These are phyloP conservation scores for Actinomortierella ambigua DNA, from an alignment of 371 early-diverging fungal species.

Conservation along the genomic window DNA sequence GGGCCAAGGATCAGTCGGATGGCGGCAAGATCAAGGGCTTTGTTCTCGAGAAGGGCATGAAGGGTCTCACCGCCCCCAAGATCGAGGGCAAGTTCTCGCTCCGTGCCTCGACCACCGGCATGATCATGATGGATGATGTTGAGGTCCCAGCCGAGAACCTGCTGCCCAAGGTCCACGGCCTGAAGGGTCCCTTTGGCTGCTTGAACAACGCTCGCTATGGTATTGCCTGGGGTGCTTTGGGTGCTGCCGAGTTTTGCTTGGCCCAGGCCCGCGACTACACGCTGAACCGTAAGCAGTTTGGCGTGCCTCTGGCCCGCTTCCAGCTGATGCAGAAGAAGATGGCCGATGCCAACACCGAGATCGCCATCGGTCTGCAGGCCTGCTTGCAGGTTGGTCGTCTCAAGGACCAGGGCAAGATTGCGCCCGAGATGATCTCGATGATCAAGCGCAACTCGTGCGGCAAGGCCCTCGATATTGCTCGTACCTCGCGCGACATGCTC, in stretches of 20 bases:
- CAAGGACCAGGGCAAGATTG: conserved; percentile 86
- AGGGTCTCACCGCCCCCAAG: conserved; percentile 85
- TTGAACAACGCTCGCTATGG: conserved; percentile 98
- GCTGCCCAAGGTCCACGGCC: conserved; percentile 86
- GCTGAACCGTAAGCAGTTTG: conserved; percentile 91
- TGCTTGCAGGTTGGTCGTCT: conserved; percentile 93
- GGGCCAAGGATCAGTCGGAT: conserved; percentile 91
- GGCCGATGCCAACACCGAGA: conserved; percentile 95
- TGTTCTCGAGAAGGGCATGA: conserved; percentile 90
- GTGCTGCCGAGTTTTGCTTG: conserved; percentile 96
- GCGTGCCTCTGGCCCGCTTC: conserved; percentile 92
- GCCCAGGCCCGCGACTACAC: conserved; percentile 90
- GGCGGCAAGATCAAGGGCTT: conserved; percentile 93
- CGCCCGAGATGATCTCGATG: conserved; percentile 96
- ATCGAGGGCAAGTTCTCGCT: conserved; percentile 97
- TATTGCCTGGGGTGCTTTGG: conserved; percentile 97
- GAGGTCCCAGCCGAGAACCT: conserved; percentile 89
- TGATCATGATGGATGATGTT: conserved; percentile 99
- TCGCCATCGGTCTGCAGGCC: conserved; percentile 90
- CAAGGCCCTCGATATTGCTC: conserved; percentile 93
- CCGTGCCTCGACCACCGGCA: conserved; percentile 94
- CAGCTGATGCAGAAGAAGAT: conserved; percentile 97
- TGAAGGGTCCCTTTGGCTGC: conserved; percentile 98
- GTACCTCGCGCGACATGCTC: conserved; percentile 86
- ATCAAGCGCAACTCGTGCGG: conserved; percentile 97